phyloP scores from a whole-genome alignment of 495 filamentous ascomycete species.

The Podospora pseudocomata region DNA sequence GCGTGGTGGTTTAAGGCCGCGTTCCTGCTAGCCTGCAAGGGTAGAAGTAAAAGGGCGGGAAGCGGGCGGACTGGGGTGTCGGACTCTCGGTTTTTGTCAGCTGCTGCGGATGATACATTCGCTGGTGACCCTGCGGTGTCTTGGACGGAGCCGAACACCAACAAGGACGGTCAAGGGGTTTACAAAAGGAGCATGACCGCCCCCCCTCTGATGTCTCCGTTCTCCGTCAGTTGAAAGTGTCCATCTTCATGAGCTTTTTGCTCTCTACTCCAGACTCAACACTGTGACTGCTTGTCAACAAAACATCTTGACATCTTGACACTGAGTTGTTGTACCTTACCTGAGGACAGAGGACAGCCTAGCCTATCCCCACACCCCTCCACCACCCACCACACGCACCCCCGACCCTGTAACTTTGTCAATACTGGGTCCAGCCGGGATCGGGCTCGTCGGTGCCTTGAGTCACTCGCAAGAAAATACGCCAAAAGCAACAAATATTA shows the following conservation, averaged over 20 bases:
- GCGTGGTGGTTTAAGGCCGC: not conserved
- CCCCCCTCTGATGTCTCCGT: conserved; percentile 16
- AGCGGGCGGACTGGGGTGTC: conserved; percentile 15
- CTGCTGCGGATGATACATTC: conserved; percentile 34
- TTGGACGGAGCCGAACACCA: conserved; percentile 29
- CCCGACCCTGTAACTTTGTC: conserved; percentile 14
- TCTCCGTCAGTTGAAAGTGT: not conserved
- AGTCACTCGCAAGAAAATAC: conserved; percentile 32
- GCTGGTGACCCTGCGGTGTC: conserved; percentile 30
- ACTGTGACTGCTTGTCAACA: not conserved
- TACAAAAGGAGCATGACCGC: conserved; percentile 28
- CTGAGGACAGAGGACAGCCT: not conserved
- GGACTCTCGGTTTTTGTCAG: conserved; percentile 32
- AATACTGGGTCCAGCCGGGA: conserved; percentile 5
- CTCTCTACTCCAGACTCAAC: not conserved
- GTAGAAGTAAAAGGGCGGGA: conserved; percentile 7
- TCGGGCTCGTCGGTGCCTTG: conserved; percentile 25
- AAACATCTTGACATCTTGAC: too few species aligned
- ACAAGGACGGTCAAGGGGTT: conserved; percentile 26
- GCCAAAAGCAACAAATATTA: conserved; percentile 28
- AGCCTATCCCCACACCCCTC: not conserved
- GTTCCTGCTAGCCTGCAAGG: conserved; percentile 15
- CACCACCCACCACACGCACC: conserved; percentile 10
- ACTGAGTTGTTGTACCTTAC: too few species aligned
- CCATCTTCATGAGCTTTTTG: not conserved